Percentiles rank a stretch among this genome's conserved stretches.
Conservation (phyloP, 139 green algal genomes). For the Tetraselmis striata region DNA sequence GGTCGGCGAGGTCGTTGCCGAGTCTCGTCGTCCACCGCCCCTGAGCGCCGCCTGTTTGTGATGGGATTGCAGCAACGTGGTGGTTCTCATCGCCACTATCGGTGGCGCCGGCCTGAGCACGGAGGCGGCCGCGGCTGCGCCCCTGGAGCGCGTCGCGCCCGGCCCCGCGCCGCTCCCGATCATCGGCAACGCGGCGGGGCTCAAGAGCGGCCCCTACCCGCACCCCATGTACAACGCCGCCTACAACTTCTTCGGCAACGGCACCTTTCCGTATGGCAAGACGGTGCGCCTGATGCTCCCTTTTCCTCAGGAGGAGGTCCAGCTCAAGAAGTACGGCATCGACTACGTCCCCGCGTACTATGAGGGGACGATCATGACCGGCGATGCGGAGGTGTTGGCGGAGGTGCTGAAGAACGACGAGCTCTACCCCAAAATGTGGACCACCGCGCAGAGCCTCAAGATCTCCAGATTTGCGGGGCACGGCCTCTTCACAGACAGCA, state of each 20-base stretch:
- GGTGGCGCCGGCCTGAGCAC: neutral
- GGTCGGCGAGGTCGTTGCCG: no score
- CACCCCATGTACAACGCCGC: neutral
- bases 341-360: neutral
- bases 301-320: neutral
- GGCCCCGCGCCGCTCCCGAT: neutral
- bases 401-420: slow-evolving; percentile 11
- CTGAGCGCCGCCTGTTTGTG: no score
- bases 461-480: neutral
- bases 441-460: neutral
- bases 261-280: neutral
- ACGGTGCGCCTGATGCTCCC: neutral
- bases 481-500: slow-evolving; percentile 20
- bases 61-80: neutral
- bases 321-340: neutral
- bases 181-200: neutral
- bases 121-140: neutral
- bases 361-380: slow-evolving; percentile 2
- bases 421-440: slow-evolving; percentile 8
- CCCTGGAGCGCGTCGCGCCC: neutral
- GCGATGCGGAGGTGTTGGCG: slow-evolving; percentile 10
- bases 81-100: neutral
- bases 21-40: no score
- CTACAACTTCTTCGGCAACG: neutral
- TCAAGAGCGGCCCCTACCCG: neutral